A percentile compares a stretch with the other conserved stretches of the same genome.
These are phyloP conservation scores for Boletus rubropictus DNA, from an alignment of 768 basidiomycete species.

Conservation along the genomic window DNA sequence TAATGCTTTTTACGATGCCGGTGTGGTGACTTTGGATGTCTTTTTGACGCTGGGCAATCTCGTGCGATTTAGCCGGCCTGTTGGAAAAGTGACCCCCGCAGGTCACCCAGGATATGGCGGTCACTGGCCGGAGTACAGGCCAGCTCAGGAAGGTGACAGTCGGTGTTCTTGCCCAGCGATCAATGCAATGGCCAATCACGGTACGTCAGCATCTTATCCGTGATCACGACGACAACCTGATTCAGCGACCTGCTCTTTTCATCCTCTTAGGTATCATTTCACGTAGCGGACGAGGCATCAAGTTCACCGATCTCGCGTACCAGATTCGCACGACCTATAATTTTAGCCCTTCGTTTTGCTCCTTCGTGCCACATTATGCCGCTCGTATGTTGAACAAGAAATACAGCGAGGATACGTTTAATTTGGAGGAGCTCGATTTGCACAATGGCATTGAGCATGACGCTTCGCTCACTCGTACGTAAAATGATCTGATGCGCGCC, in stretches of 20 bases:
- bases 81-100: conserved; percentile 51
- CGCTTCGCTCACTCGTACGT: conserved; percentile 31
- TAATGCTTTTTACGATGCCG: conserved; percentile 1
- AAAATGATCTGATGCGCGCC: not conserved
- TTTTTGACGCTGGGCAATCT: conserved; percentile 18
- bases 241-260: not conserved
- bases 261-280: conserved; percentile 37
- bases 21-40: conserved; percentile 19
- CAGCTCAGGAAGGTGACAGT: conserved; percentile 59
- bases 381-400: conserved; percentile 52
- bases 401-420: conserved; percentile 53
- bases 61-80: conserved; percentile 17
- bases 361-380: conserved; percentile 56
- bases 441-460: conserved; percentile 56
- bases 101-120: conserved; percentile 58
- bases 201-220: conserved; percentile 33
- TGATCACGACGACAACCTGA: too few relatives aligned
- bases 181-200: conserved; percentile 82
- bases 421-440: conserved; percentile 60
- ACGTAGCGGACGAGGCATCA: conserved; percentile 65
- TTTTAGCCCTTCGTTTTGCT: conserved; percentile 62
- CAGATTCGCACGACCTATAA: conserved; percentile 58
- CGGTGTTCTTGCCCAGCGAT: conserved; percentile 69
- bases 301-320: conserved; percentile 43
- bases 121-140: conserved; percentile 62